These are phyloP conservation scores for Sphagnum magellanicum DNA, from an alignment of 228 moss, liverwort and hornwort genomes.

Conservation along the genomic window DNA sequence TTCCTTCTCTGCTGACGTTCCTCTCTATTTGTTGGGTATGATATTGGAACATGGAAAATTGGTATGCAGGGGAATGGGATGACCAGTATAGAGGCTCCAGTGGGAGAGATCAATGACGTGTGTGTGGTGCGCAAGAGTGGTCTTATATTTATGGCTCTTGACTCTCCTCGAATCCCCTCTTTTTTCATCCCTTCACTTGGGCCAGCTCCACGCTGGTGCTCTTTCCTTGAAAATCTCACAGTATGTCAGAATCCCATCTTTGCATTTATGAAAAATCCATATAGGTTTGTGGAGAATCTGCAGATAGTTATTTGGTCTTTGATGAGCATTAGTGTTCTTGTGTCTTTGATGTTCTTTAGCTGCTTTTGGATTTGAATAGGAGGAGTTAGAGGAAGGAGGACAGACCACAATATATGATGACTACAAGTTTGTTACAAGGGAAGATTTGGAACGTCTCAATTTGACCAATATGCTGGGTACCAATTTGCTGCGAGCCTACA, in stretches of 20 bases:
- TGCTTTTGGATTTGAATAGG: slow-evolving; percentile 20
- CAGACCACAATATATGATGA: slow-evolving; percentile 90
- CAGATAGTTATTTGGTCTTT: neutral
- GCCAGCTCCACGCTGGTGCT: slow-evolving; percentile 95
- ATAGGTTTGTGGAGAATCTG: neutral
- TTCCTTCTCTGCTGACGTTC: too few species aligned
- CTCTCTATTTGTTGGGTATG: neutral
- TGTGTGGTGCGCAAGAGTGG: slow-evolving; percentile 81
- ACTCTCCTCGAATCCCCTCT: slow-evolving; percentile 79
- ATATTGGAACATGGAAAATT: neutral
- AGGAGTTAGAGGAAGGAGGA: slow-evolving; percentile 88
- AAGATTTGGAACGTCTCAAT: slow-evolving; percentile 73
- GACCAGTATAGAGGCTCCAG: slow-evolving; percentile 85
- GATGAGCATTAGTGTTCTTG: neutral
- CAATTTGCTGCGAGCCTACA: slow-evolving; percentile 88
- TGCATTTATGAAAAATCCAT: neutral
- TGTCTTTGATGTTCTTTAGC: neutral
- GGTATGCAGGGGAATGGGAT: slow-evolving; percentile 51
- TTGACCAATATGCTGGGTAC: slow-evolving; percentile 82
- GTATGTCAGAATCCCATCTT: slow-evolving; percentile 18
- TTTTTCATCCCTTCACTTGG: slow-evolving; percentile 88
- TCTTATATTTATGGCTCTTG: slow-evolving; percentile 83
- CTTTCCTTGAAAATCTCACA: slow-evolving; percentile 84
- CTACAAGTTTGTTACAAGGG: slow-evolving; percentile 92
- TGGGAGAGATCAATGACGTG: slow-evolving; percentile 86